Evolutionary conservation across 2,329 filamentous ascomycete genomes (phyloP), one percentile per base, ranked within the genome.

Genomic region (Cladorrhinum sp.): DNA sequence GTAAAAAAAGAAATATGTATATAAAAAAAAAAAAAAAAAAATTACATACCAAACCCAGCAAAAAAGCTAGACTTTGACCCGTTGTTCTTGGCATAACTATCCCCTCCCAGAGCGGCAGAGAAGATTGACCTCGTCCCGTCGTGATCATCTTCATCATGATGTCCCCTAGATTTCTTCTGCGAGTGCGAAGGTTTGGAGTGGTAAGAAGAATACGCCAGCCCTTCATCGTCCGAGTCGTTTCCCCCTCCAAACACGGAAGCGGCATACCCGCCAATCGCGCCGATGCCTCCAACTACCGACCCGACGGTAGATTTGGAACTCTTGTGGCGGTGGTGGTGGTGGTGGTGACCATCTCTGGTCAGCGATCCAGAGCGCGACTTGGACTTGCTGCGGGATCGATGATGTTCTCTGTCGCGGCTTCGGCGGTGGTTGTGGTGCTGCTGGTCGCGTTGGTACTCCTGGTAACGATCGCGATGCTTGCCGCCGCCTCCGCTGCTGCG

Each of bases 101-200:
- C 42, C 7, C 42, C 42, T 5, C 42, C 36, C 36, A 42, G 10
- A 30, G 26, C 36, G 14, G 10, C 42, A 51, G 81, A 82, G 69
- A 84, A 79, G 57, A 77, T 79, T 30, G 74, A 72, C 24, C 74
- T 70, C n/a, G 75, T 77, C 49, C 74, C 69, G 67, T 76, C 79
- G 70, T 77, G 48, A 39, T 63, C 50, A 53, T 59, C 14, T n/a
- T 57, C 28, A 20, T 60, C 50, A 30, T 51, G 24, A 24, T 49
- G 20, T 6, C 48, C 46, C 14, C 55, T 28, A 21, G 33, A 46
- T 51, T 28, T n/a, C 20, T 21, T 2, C n/a, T 36, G n/a, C 21
- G 52, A 20, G 28, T n/a, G n/a, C n/a, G n/a, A 33, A 12, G 26
- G 24, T 7, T 54, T 36, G n/a, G n/a, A n/a, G n/a, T 28, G 26